Conservation (phyloP, 441 rosid species). For the Croton setiger region DNA sequence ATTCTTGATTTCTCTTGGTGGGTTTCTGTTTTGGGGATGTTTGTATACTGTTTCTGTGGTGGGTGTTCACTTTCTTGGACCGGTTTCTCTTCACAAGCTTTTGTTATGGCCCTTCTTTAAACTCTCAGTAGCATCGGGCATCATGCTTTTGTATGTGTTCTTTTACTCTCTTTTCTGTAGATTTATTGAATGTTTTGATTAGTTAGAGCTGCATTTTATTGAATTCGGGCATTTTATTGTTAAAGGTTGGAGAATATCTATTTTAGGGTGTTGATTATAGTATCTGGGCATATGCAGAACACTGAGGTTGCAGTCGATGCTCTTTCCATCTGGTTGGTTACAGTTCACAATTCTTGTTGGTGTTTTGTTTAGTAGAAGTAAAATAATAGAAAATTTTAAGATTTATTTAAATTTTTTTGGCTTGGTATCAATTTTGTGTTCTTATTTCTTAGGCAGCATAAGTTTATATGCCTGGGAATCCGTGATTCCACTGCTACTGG, state of each 20-base stretch:
- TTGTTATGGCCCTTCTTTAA: conserved; percentile 44
- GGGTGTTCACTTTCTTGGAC: conserved; percentile 46
- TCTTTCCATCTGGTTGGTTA: conserved; percentile 44
- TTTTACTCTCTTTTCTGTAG: conserved; percentile 1
- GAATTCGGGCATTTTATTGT: conserved; percentile 11
- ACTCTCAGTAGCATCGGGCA: conserved; percentile 51
- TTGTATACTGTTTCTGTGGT: conserved; percentile 34
- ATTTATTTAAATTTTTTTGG: not conserved
- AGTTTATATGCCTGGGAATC: conserved; percentile 42
- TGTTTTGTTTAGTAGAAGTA: not conserved
- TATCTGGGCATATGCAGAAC: conserved; percentile 38
- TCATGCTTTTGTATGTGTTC: conserved; percentile 41
- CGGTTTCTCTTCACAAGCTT: conserved; percentile 44
- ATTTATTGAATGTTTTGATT: conserved; percentile 5
- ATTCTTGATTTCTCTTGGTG: conserved; percentile 50
- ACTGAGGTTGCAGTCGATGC: conserved; percentile 42
- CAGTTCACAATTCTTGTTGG: not conserved
- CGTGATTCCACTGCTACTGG: conserved; percentile 50
- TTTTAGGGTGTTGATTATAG: conserved; percentile 37
- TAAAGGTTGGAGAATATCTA: conserved; percentile 50
- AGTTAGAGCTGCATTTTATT: conserved; percentile 7
- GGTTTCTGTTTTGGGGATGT: conserved; percentile 36
- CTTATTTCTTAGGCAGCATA: conserved; percentile 25
- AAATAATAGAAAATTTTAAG: not conserved
- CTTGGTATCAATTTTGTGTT: not conserved